phyloP scores from a whole-genome alignment of 2,329 filamentous ascomycete species.

The Escovopsis sp. region DNA sequence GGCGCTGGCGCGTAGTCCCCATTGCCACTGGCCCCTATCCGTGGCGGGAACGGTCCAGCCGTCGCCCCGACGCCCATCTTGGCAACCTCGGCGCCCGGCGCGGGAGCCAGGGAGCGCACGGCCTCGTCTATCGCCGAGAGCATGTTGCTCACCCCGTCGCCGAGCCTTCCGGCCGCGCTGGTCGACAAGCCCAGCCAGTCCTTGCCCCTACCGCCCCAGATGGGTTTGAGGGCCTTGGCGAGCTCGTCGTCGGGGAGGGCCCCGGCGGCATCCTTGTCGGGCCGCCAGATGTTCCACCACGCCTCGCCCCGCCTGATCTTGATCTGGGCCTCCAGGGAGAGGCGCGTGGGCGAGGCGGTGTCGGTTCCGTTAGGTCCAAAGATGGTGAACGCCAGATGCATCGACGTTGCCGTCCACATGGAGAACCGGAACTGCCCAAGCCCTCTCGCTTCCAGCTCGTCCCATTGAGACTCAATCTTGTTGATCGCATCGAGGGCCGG shows the following conservation, averaged over 20 bases:
- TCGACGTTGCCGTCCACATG: constrained; percentile 41
- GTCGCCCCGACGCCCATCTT: neutral
- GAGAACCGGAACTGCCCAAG: constrained; percentile 36
- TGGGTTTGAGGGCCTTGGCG: constrained; percentile 23
- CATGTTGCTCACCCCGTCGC: constrained; percentile 29
- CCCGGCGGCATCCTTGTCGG: constrained; percentile 6
- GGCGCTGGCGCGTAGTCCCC: neutral
- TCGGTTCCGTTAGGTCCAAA: constrained; percentile 10
- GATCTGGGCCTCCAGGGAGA: constrained; percentile 40
- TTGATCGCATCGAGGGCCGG: constrained; percentile 49
- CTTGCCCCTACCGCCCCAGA: constrained; percentile 30
- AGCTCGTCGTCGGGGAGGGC: constrained; percentile 18
- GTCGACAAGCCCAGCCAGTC: constrained; percentile 33
- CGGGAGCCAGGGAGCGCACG: constrained; percentile 19
- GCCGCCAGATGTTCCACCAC: constrained; percentile 36
- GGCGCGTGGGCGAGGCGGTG: constrained; percentile 14
- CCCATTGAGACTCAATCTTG: constrained; percentile 42
- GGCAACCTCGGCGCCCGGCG: neutral
- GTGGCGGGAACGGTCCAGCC: neutral
- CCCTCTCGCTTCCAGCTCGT: constrained; percentile 23
- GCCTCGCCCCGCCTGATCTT: constrained; percentile 30
- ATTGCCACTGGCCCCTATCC: neutral
- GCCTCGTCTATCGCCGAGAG: constrained; percentile 33
- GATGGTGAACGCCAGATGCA: constrained; percentile 39
- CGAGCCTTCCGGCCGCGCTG: constrained; percentile 29